Evolutionary conservation across 441 rosid genomes (phyloP), one percentile per base, ranked within the genome.

Genomic region (Pelargonium myrrhifolium): DNA sequence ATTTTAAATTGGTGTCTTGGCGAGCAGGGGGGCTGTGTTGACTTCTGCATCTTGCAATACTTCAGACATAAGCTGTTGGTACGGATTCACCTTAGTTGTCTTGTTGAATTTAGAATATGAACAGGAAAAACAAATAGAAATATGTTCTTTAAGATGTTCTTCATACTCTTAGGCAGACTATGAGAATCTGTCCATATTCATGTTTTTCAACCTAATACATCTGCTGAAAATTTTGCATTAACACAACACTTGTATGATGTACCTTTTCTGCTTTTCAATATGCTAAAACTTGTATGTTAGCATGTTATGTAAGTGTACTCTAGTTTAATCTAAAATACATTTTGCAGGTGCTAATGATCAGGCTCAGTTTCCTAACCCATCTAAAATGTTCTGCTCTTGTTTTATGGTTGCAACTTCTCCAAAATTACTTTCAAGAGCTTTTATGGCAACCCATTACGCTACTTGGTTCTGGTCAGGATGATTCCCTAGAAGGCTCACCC

Each of bases 31-130:
- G 75, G 67, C 59, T 64, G 55, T 69, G 74, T 26, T 61, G 77
- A 77, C 60, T 45, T 61, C 11, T 45, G 74, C 76, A 75, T 85
- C 76, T 73, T 77, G 65, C 84, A 66, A 31, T 93, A 93, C 78
- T 86, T 93, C 77, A 82, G 77, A 64, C 95, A 91, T 79, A 91
- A 93, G 75, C 75, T 89, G 70, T 49, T 93, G 96, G 99, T 93
- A 85, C 31, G 81, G 28, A 72, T 31, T 68, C 73, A 8, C 42
- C 43, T 60, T 28, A 39, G 9, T 64, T 59, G 10, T 62, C 42
- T 69, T 66, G 43, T 6, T 62, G 5, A 39, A 64, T 64, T 24
- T 47, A 65, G 28, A 43, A 60, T 35, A 56, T 17, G 2, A 49
- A 15, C 40, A 43, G 6, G 58, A 51, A n/a, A 31, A n/a, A 18